A percentile compares a stretch with the other conserved stretches of the same genome.
Evolutionary conservation across 2,329 filamentous ascomycete species (phyloP).

Genomic region (Lecanicillium sp.): DNA sequence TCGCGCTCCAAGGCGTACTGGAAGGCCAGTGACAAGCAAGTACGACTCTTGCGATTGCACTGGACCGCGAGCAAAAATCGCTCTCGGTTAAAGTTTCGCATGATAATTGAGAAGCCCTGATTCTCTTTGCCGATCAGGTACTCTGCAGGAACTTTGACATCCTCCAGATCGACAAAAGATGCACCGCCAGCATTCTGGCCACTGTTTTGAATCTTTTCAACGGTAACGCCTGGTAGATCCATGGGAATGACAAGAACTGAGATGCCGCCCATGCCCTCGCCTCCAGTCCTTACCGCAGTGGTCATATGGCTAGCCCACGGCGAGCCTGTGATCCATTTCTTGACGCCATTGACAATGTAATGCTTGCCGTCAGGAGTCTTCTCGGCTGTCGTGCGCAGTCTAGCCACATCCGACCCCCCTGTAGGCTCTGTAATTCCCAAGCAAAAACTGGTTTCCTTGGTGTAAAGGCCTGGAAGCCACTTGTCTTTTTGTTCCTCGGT

Average conservation of each 20-base stretch:
- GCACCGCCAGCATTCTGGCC: constrained; percentile 58
- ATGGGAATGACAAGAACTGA: constrained; percentile 50
- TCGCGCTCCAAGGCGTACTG: constrained; percentile 41
- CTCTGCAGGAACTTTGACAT: constrained; percentile 43
- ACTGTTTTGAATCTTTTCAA: constrained; percentile 51
- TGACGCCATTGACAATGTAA: constrained; percentile 58
- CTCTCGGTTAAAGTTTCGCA: constrained; percentile 53
- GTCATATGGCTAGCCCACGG: constrained; percentile 54
- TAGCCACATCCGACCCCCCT: constrained; percentile 57
- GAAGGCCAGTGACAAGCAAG: constrained; percentile 45
- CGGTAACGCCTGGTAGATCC: constrained; percentile 37
- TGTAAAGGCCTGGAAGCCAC: constrained; percentile 52
- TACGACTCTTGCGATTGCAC: constrained; percentile 48
- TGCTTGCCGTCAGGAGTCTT: constrained; percentile 31
- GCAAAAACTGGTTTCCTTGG: constrained; percentile 51
- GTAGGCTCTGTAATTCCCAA: constrained; percentile 56
- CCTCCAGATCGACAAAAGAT: constrained; percentile 46
- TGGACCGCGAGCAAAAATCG: constrained; percentile 48
- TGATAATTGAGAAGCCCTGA: constrained; percentile 47
- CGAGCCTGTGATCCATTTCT: constrained; percentile 61
- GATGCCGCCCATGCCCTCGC: constrained; percentile 42
- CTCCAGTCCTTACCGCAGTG: constrained; percentile 52
- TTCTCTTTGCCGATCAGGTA: constrained; percentile 48
- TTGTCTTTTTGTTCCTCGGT: constrained; percentile 45
- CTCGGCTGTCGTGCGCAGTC: constrained; percentile 50